A percentile compares a stretch with the other conserved stretches of the same genome.
These are phyloP conservation scores for Smittium mucronatum DNA, from an alignment of 371 early-diverging fungal species.

Conservation along the genomic window DNA sequence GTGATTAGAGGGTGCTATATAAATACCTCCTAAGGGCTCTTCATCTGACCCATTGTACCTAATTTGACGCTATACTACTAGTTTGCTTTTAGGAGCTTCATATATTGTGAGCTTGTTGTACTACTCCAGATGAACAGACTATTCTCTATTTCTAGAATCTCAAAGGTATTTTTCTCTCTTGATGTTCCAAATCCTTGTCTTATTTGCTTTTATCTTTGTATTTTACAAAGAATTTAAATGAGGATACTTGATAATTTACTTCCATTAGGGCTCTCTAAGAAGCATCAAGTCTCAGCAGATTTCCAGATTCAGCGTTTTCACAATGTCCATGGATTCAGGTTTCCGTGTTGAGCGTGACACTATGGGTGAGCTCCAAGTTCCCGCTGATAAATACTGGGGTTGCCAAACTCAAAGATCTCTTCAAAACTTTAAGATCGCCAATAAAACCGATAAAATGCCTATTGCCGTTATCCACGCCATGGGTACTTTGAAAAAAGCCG, in stretches of 20 bases:
- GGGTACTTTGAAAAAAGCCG: slow-evolving; percentile 85
- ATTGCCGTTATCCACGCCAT: slow-evolving; percentile 82
- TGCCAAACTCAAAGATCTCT: slow-evolving; percentile 89
- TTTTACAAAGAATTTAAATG: too few species aligned
- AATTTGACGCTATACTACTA: too few species aligned
- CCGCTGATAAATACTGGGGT: slow-evolving; percentile 89
- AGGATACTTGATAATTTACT: too few species aligned
- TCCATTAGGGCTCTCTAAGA: neutral
- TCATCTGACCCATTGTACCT: too few species aligned
- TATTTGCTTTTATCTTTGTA: too few species aligned
- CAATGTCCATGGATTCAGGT: slow-evolving; percentile 29
- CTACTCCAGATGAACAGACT: slow-evolving; percentile 17
- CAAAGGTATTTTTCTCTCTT: slow-evolving; percentile 5
- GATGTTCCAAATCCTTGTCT: neutral
- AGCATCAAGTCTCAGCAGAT: neutral
- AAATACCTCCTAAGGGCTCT: too few species aligned
- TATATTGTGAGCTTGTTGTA: too few species aligned
- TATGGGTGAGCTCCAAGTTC: slow-evolving; percentile 86
- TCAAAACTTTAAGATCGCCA: slow-evolving; percentile 94
- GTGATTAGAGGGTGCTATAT: too few species aligned
- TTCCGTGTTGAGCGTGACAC: slow-evolving; percentile 82
- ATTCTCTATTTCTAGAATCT: slow-evolving; percentile 11
- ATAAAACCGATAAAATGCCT: slow-evolving; percentile 83
- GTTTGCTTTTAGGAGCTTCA: too few species aligned
- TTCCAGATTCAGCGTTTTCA: neutral